Percentiles rank a stretch among this genome's conserved stretches.
phyloP scores from a whole-genome alignment of 495 filamentous ascomycete genomes.

The Neurospora hispaniola region DNA sequence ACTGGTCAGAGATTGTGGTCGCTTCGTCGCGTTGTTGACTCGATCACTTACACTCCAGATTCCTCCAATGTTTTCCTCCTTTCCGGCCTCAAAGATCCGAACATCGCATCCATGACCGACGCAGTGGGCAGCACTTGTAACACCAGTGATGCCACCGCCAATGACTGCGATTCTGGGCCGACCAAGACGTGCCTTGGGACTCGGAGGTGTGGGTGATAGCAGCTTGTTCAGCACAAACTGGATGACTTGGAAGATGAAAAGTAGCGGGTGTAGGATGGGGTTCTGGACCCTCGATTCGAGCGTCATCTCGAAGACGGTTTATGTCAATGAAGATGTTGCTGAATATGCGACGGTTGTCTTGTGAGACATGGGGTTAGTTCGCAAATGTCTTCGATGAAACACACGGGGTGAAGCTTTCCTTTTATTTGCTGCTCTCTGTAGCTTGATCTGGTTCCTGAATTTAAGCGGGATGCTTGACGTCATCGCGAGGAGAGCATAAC shows the following conservation, averaged over 20 bases:
- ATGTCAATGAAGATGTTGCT: neutral
- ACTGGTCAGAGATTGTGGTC: neutral
- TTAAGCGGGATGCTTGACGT: neutral
- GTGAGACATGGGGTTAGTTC: neutral
- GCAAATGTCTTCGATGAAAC: neutral
- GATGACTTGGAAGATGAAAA: slow-evolving; percentile 53
- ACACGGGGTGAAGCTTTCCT: neutral
- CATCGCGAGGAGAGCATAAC: neutral
- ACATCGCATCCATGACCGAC: slow-evolving; percentile 83
- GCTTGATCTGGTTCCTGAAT: neutral
- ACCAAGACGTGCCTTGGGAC: slow-evolving; percentile 38
- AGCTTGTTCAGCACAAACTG: slow-evolving; percentile 57
- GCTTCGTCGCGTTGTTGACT: neutral
- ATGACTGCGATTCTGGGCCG: slow-evolving; percentile 69
- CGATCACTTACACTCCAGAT: slow-evolving; percentile 65
- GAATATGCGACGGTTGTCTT: neutral
- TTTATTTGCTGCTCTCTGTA: neutral
- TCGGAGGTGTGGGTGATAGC: slow-evolving; percentile 60
- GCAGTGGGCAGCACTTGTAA: slow-evolving; percentile 74
- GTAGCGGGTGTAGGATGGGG: slow-evolving; percentile 33
- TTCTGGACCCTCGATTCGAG: slow-evolving; percentile 3
- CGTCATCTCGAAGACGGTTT: neutral
- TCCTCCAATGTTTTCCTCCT: slow-evolving; percentile 54
- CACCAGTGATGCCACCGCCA: slow-evolving; percentile 72
- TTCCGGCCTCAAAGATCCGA: slow-evolving; percentile 61